Evolutionary conservation across 305 asterid species (phyloP).

Genomic region (Fraxinus nigra): DNA sequence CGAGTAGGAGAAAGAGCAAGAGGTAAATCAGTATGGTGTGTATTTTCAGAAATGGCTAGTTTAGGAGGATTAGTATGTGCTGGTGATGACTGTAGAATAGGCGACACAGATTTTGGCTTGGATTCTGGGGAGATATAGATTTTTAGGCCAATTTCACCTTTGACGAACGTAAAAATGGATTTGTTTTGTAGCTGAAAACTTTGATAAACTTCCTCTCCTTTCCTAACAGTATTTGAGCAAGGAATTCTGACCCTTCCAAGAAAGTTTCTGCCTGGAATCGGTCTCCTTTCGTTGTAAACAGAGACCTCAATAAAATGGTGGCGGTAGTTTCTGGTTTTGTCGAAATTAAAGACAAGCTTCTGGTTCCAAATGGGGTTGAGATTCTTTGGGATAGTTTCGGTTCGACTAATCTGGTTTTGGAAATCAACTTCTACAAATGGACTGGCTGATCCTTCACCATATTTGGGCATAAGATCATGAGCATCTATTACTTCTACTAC

Average conservation of each 20-base stretch:
- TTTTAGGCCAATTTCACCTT: constrained; percentile 70
- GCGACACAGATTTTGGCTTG: constrained; percentile 22
- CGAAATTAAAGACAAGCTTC: constrained; percentile 48
- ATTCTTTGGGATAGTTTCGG: constrained; percentile 45
- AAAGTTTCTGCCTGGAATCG: constrained; percentile 45
- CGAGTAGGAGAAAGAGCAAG: constrained; percentile 20
- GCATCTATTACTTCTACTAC: constrained; percentile 53
- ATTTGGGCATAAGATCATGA: constrained; percentile 52
- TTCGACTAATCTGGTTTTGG: constrained; percentile 40
- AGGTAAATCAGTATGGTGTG: constrained; percentile 8
- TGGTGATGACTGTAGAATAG: neutral
- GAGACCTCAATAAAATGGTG: constrained; percentile 48
- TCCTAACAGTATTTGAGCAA: constrained; percentile 53
- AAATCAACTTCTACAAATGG: constrained; percentile 58
- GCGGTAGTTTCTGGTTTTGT: constrained; percentile 28
- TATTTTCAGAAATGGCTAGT: constrained; percentile 15
- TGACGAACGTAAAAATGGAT: constrained; percentile 44
- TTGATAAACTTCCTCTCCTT: constrained; percentile 68
- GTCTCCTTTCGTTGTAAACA: constrained; percentile 58
- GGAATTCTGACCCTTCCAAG: constrained; percentile 68
- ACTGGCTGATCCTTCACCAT: constrained; percentile 50
- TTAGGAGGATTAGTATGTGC: constrained; percentile 21
- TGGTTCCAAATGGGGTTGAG: constrained; percentile 57
- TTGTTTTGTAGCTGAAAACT: constrained; percentile 53
- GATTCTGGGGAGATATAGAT: constrained; percentile 42